Evolutionary conservation across 352 stramenopile species (phyloP).

Genomic region (Peronospora farinosa): DNA sequence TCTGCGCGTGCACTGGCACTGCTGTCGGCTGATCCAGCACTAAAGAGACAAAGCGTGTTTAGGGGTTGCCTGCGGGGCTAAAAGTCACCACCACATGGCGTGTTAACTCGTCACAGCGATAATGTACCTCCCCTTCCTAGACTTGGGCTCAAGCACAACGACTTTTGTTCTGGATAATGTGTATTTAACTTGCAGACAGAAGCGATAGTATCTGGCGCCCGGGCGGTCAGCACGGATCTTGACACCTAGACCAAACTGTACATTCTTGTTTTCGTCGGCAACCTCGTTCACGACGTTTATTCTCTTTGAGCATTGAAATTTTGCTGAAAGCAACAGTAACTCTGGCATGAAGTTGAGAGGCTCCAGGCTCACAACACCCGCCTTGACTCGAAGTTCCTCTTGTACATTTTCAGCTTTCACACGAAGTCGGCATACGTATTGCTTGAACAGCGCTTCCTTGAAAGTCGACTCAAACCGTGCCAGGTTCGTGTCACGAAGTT

Average conservation of each 20-base stretch:
- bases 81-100: slow-evolving; percentile 74
- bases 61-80: slow-evolving; percentile 64
- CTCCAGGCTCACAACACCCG: slow-evolving; percentile 85
- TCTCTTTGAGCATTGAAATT: slow-evolving; percentile 85
- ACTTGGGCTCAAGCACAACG: slow-evolving; percentile 70
- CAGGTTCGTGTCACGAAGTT: slow-evolving; percentile 80
- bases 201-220: slow-evolving; percentile 32
- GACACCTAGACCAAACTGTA: slow-evolving; percentile 72
- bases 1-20: slow-evolving; percentile 47
- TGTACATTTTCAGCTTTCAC: slow-evolving; percentile 96
- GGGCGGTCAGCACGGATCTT: slow-evolving; percentile 67
- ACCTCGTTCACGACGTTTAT: slow-evolving; percentile 82
- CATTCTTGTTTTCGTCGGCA: slow-evolving; percentile 81
- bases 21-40: slow-evolving; percentile 51
- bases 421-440: slow-evolving; percentile 81
- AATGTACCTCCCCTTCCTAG: slow-evolving; percentile 61
- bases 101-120: slow-evolving; percentile 29
- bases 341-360: slow-evolving; percentile 92
- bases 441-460: slow-evolving; percentile 89
- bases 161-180: slow-evolving; percentile 83
- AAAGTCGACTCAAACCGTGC: slow-evolving; percentile 90
- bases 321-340: slow-evolving; percentile 73
- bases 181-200: slow-evolving; percentile 78
- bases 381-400: slow-evolving; percentile 93
- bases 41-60: slow-evolving; percentile 75